phyloP scores from a whole-genome alignment of 257 asterid species.

The Solanum neorickii region DNA sequence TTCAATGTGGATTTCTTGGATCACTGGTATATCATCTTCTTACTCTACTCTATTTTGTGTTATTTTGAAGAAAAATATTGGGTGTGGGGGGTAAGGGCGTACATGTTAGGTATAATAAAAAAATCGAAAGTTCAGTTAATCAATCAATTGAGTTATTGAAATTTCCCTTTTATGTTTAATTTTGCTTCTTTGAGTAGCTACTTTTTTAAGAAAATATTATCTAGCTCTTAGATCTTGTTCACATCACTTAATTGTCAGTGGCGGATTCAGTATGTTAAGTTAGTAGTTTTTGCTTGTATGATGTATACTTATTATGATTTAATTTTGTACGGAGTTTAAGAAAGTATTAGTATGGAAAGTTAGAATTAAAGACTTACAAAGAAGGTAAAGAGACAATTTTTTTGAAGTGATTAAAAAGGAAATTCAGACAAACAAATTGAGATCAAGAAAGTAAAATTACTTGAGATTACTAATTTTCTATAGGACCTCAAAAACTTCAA shows the following conservation, averaged over 20 bases:
- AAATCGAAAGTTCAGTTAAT: not conserved
- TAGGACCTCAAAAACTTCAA: not conserved
- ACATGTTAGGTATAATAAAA: not conserved
- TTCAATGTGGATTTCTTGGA: slow-evolving; percentile 85
- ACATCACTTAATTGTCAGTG: not conserved
- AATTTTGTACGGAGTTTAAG: not conserved
- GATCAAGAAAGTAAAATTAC: not conserved
- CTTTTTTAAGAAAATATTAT: not conserved
- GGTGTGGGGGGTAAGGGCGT: not conserved
- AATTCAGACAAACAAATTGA: not conserved
- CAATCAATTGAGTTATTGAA: not conserved
- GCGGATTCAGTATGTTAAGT: not conserved
- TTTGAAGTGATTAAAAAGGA: not conserved
- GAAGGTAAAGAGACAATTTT: not conserved
- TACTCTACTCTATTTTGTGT: not conserved
- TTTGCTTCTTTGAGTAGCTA: not conserved
- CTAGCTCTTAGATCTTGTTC: not conserved
- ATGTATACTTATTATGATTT: not conserved
- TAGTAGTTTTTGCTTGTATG: not conserved
- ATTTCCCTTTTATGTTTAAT: not conserved
- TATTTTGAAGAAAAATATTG: not conserved
- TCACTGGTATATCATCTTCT: slow-evolving; percentile 41
- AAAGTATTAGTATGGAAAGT: not conserved
- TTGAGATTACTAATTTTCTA: not conserved
- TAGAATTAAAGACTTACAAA: not conserved